Evolutionary conservation across 2,329 filamentous ascomycete genomes (phyloP).

Genomic region (Whalleya microplaca): DNA sequence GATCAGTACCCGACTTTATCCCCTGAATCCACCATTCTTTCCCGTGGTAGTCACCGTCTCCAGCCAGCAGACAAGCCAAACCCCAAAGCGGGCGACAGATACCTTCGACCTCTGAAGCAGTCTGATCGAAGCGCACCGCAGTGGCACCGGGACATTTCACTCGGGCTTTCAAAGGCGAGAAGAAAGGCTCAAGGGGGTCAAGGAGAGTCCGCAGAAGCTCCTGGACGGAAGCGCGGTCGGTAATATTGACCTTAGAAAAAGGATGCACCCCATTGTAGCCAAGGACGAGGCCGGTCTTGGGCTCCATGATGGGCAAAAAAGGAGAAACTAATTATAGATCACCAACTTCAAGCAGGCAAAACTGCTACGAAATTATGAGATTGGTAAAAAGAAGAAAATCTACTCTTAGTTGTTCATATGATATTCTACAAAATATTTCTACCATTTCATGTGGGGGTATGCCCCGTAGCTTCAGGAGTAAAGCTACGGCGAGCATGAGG

Average conservation of each 20-base stretch:
- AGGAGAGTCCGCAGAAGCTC: conserved; percentile 65
- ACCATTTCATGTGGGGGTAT: conserved; percentile 19
- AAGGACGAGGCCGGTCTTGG: conserved; percentile 45
- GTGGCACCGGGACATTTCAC: conserved; percentile 71
- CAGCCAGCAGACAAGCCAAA: conserved; percentile 70
- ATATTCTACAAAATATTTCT: conserved; percentile 10
- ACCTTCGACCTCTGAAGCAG: conserved; percentile 77
- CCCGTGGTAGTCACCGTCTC: conserved; percentile 66
- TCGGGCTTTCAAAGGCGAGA: conserved; percentile 67
- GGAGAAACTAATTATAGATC: background rate
- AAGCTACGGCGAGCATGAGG: conserved; percentile 28
- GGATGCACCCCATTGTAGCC: conserved; percentile 59
- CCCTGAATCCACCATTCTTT: conserved; percentile 71
- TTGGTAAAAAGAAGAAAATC: conserved; percentile 1
- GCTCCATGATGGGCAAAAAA: conserved; percentile 27
- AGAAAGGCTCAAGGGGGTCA: conserved; percentile 72
- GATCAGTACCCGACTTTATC: conserved; percentile 71
- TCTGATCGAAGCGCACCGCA: conserved; percentile 77
- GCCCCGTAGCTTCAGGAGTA: conserved; percentile 7
- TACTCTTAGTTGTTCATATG: conserved; percentile 1
- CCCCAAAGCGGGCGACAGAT: conserved; percentile 78
- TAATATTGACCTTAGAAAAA: conserved; percentile 56
- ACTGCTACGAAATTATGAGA: conserved; percentile 2
- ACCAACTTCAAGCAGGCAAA: conserved; percentile 1
- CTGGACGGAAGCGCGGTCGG: conserved; percentile 60